Evolutionary conservation across 805 yeast species (phyloP).

Genomic region (Wickerhamomyces sydowiorum): DNA sequence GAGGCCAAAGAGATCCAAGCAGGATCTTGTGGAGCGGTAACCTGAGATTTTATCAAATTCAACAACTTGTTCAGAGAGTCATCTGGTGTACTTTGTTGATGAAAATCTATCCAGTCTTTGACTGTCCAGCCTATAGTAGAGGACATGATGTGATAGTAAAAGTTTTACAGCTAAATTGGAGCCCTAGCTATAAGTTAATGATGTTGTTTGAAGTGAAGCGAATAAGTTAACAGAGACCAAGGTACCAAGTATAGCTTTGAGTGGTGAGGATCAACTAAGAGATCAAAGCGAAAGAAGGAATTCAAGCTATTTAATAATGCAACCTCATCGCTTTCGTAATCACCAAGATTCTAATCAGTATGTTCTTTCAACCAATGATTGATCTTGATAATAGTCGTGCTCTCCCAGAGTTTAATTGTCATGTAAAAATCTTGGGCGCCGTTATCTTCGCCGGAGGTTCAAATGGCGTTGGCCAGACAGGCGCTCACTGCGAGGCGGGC

Average conservation of each 20-base stretch:
- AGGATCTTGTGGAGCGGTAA: constrained; percentile 51
- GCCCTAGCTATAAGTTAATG: background rate
- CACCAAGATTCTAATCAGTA: too few species aligned
- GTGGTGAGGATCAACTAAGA: background rate
- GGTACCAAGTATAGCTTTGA: background rate
- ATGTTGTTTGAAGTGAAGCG: background rate
- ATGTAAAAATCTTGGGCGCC: background rate
- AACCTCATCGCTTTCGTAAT: background rate
- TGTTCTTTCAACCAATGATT: background rate
- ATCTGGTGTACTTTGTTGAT: constrained; percentile 52
- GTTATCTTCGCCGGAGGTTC: background rate
- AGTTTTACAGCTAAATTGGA: background rate
- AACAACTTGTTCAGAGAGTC: constrained; percentile 49
- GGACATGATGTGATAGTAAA: background rate
- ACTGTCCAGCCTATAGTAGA: constrained; percentile 66
- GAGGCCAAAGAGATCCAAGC: constrained; percentile 89
- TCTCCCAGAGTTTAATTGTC: background rate
- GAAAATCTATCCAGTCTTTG: constrained; percentile 71
- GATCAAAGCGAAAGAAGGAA: background rate
- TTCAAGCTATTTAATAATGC: background rate
- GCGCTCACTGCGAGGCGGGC: background rate
- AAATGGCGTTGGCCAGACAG: background rate
- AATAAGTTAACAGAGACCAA: background rate
- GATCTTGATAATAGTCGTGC: constrained; percentile 1
- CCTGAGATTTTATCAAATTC: constrained; percentile 41